Evolutionary conservation across 148 eudicot genomes (phyloP).

Genomic region (Amaranthus cruentus): DNA sequence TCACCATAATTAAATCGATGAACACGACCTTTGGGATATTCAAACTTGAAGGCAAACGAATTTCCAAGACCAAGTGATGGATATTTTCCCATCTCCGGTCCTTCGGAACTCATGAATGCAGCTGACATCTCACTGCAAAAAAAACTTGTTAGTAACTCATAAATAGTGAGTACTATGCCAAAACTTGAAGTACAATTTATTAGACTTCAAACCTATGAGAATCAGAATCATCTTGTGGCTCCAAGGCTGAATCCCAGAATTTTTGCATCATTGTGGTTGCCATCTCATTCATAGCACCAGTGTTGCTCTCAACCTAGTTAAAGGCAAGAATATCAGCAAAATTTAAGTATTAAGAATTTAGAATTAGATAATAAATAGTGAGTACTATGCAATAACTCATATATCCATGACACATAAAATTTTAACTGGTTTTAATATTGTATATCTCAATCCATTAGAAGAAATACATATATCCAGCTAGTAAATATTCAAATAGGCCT

Average conservation of each 20-base stretch:
- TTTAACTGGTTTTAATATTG: not conserved
- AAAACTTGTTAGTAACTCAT: not conserved
- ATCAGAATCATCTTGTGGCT: slow-evolving; percentile 82
- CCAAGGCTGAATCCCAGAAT: slow-evolving; percentile 97
- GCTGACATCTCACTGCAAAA: slow-evolving; percentile 69
- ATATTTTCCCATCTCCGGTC: slow-evolving; percentile 56
- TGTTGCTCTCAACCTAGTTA: slow-evolving; percentile 71
- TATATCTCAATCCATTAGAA: no score
- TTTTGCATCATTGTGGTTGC: slow-evolving; percentile 92
- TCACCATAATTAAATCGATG: slow-evolving; percentile 84
- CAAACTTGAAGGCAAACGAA: slow-evolving; percentile 70
- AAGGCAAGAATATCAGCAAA: slow-evolving; percentile 12
- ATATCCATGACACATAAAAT: not conserved
- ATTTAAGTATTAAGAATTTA: not conserved
- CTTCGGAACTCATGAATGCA: slow-evolving; percentile 57
- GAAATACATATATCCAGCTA: not conserved
- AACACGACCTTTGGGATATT: slow-evolving; percentile 71
- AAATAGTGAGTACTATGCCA: no score
- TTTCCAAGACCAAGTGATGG: slow-evolving; percentile 85
- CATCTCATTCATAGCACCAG: slow-evolving; percentile 71
- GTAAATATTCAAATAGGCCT: not conserved
- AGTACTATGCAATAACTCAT: not conserved
- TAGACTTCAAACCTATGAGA: slow-evolving; percentile 54
- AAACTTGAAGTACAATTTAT: not conserved
- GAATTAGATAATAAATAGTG: not conserved